Base-by-base conservation (phyloP, 2,329 filamentous ascomycete species). In the Daldinia eschscholtzii region DNA sequence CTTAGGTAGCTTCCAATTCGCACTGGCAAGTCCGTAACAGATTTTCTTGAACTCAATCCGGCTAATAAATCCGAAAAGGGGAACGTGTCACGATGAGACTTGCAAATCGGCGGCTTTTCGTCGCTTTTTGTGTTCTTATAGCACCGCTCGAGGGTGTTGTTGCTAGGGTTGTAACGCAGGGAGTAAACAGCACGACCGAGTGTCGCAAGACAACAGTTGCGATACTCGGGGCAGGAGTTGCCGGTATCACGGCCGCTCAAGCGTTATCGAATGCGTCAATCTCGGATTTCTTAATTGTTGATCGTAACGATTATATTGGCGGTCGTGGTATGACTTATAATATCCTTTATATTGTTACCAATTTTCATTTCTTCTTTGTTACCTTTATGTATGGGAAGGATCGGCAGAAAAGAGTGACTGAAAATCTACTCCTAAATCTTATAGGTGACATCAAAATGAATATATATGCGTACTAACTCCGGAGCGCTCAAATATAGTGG, bases 241-340 rank as follows among this genome's bases (percentile, higher is more conserved):
- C 89, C 0, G 89, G 89, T 5, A 87, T 91, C 44, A 87, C 89
- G 12, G 88, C 89, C 13, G 89, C 89, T 23, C 88, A 92, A 82
- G 84, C 89, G 2, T 77, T 92, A 5, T 78, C 83, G 4, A 90
- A 92, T 61, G 83, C 84, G 2, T 90, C 88, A 0, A 80, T 92
- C 5, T 79, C 82, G 0, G 89, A 92, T 66, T 92, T 92, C 65
- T 60, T 92, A 6, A 88, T 92, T 53, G 77, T 92, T 2, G 90
- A 92, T 67, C 87, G 88, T 67, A 88, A 89, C 12, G 81, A 85
- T 65, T 83, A 85, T 12, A 85, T 92, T 65, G 90, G 90, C 1
- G 90, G 90, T 1, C 85, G 90, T 5, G 60, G 69, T 71, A 71
- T 57, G 69, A 2, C 6, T 55, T 20, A 26, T 15, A n/a, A n/a